phyloP scores from a whole-genome alignment of 352 stramenopile genomes.

The Phytophthora macrochlamydospora region DNA sequence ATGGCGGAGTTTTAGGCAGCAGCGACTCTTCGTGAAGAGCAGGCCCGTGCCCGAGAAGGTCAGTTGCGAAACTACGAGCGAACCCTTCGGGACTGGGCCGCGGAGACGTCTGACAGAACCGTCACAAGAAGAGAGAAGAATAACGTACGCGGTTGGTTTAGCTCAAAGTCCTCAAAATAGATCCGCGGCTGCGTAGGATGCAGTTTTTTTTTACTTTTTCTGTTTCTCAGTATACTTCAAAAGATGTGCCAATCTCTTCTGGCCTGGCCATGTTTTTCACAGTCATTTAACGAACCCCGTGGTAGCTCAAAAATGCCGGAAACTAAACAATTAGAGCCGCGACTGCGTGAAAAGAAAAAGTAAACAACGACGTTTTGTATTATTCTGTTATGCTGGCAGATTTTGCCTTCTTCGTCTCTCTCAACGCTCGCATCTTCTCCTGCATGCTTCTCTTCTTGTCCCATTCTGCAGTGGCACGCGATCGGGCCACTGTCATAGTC shows the following conservation, averaged over 20 bases:
- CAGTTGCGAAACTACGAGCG: no score
- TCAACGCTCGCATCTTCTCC: neutral
- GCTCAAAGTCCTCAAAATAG: neutral
- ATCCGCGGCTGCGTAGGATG: neutral
- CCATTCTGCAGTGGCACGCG: neutral
- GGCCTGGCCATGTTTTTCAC: neutral
- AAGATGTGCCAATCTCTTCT: neutral
- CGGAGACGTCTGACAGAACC: neutral
- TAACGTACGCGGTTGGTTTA: neutral
- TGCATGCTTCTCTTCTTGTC: neutral
- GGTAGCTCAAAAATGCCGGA: neutral
- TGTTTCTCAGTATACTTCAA: neutral
- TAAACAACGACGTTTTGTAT: neutral
- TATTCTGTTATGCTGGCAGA: neutral
- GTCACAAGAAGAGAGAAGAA: neutral
- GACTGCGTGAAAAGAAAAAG: neutral
- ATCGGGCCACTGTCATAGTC: neutral
- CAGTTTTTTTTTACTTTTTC: neutral
- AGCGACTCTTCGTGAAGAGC: no score
- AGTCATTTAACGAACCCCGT: neutral
- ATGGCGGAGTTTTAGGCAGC: no score
- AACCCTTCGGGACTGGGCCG: no score
- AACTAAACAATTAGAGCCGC: neutral
- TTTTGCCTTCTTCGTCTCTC: constrained; percentile 1
- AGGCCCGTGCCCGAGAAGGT: no score